Base-by-base conservation (phyloP, 495 filamentous ascomycete genomes). In the Penicillium antarcticum region DNA sequence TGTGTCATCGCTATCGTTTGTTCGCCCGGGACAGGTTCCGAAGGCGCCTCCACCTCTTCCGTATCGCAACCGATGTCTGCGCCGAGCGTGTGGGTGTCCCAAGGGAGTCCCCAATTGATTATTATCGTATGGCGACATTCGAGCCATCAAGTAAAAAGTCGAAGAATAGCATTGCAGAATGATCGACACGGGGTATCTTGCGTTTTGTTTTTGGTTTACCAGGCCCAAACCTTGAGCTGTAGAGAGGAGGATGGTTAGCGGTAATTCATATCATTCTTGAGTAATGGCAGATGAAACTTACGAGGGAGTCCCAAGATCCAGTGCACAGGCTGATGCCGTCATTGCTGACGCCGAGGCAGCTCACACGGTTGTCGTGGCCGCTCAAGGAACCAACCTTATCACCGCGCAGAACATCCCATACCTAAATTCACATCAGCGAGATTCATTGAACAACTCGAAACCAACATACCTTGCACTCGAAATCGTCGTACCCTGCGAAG, bases 261-360 rank as follows among this genome's bases (percentile, higher is more conserved):
- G 16, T 1, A 8, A 18, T 31, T 21, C 35, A 24, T 49, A 32
- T 55, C 41, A 11, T n/a, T n/a, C n/a, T n/a, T n/a, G n/a, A n/a
- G n/a, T n/a, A 19, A 19, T 11, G 10, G 13, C 43, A 14, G 19
- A 12, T 3, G 24, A 33, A 49, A 80, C 91, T 77, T 85, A 98
- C 94, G 72, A 95, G 80, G 60, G 95, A 96, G 75, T 98, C 94
- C 94, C 94, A 98, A 60, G 94, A 98, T 74, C 94, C 94, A 61
- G 94, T 98, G 80, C 94, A 97, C 77, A 98, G 80, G 76, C 94
- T 97, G 78, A 97, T 96, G 47, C 91, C 94, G 65, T 98, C 94
- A 70, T 97, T 97, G 75, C 92, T 97, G 63, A 98, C 94, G 52
- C 94, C 94, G 56, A 98, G 73, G 65, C 94, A 98, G 82, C 92